Evolutionary conservation across 169 alveolate species (phyloP), one percentile per base, ranked within the genome.

Genomic region (Babesia divergens): DNA sequence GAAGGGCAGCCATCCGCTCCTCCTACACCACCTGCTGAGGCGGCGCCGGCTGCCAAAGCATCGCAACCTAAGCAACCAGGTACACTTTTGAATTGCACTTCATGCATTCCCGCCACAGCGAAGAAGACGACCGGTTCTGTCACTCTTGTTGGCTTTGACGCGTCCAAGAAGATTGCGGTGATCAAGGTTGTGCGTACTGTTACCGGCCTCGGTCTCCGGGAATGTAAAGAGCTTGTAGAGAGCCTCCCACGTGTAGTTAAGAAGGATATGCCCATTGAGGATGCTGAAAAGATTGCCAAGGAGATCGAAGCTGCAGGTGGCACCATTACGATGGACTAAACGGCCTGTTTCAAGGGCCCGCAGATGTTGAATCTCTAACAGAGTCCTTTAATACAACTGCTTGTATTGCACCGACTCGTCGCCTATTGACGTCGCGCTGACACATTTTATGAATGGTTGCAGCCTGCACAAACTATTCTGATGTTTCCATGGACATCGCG

Each of bases 141-240:
- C 6, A 85, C 87, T 31, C 79, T 91, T 35, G 86, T 86, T 26
- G 87, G 92, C 16, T 91, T 84, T 72, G 94, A 89, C 50, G 80
- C 79, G 18, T 68, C 70, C 35, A 89, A 89, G 83, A 89, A 91
- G 72, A 89, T 91, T 20, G 90, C 90, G 20, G 89, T 90, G 6
- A 90, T 91, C 55, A 91, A 91, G 66, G 89, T 86, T 28, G 91
- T 91, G 14, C 66, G 95, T 26, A 91, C 90, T 8, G 47, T 91
- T 22, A 77, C 92, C 13, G 90, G 84, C 29, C 81, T 91, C 32
- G 92, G 92, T 6, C 74, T 91, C 35, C 77, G 83, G 59, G 94
- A 91, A 60, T 79, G 92, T 6, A 91, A 91, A 66, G 94, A 91
- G 42, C 81, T 90, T 62, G 94, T 91, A 26, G 95, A 91, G 58